Base-by-base conservation (phyloP, 192 early-diverging fungal species). In the Nowakowskiella sp. region DNA sequence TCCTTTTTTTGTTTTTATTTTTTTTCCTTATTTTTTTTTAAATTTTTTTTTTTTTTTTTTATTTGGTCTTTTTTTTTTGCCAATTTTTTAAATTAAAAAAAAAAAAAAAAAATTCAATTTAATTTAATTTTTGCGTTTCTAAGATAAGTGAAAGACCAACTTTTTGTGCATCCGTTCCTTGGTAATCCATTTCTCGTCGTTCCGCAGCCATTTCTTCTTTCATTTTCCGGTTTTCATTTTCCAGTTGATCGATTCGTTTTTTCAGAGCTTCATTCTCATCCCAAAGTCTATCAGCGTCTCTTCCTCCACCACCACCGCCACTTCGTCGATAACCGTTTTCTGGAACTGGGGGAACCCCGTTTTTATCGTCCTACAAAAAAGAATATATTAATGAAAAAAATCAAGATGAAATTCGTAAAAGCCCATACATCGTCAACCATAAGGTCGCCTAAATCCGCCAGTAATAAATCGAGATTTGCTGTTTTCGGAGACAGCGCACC, bases 1-100 rank as follows among this genome's bases (percentile, higher is more conserved):
- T 31, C 0, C 9, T 42, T 49, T n/a, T 13, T 25, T 48, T 32
- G 25, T 27, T 10, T 16, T 4, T n/a, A 22, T 6, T 24, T 16
- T 55, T 27, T 31, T 22, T 49, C 0, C 23, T 21, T 29, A 44
- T 21, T 22, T 42, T 4, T 36, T 25, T 13, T 6, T 58, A 80
- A 39, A 39, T n/a, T n/a, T n/a, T n/a, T n/a, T n/a, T n/a, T n/a
- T n/a, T n/a, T n/a, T n/a, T n/a, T n/a, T n/a, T n/a, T n/a, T n/a
- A 39, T 39, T 39, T 39, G 13, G n/a, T 46, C 10, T 5, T 8
- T 28, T 46, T 46, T 46, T 29, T 5, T 9, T 10, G 0, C 44
- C 44, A 25, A 46, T 46, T 6, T 28, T 8, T 46, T 25, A 28
- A 10, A 28, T 46, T 29, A 46, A 28, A 8, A 29, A 5, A 10